Base-by-base conservation (phyloP, 805 yeast genomes). In the Candida krabiensis region DNA sequence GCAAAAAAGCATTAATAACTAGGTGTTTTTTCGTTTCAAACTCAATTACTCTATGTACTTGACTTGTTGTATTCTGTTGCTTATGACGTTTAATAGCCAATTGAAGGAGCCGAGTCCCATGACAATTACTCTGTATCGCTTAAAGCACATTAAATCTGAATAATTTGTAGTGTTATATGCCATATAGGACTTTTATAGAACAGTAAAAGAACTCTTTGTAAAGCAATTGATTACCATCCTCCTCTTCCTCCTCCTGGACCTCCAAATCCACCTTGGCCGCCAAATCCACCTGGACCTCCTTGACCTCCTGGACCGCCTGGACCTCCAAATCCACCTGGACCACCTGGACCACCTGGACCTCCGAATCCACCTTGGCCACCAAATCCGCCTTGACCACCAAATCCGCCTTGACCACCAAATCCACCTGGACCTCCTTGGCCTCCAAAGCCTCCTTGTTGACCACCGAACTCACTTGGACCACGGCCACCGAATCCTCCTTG, bases 201-300 rank as follows among this genome's bases (percentile, higher is more conserved):
- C n/a, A n/a, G n/a, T n/a, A n/a, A n/a, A n/a, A n/a, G n/a, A n/a
- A n/a, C n/a, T n/a, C n/a, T n/a, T n/a, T n/a, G n/a, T n/a, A n/a
- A n/a, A n/a, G n/a, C n/a, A n/a, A n/a, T n/a, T n/a, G n/a, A 19
- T 34, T 19, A 37, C 41, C 39, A 40, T 30, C 38, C 19, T 16
- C 51, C 53, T 29, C 55, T 58, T 39, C 57, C 53, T 13, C 53
- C 52, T 15, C 23, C 37, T 27, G 19, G 44, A 8, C 50, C 51
- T 7, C 35, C 36, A 17, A 9, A 37, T 11, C 56, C 52, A 35
- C 56, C 57, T 18, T 33, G 46, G 17, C 49, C 49, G 23, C 55
- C 58, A 23, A 9, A 25, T 17, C 44, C 37, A 35, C 47, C 46
- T 25, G 32, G 33, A 35, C 41, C 53, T 28, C 35, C 35, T 24